These are phyloP conservation scores for Parastagonospora nodorum DNA, from an alignment of 2,329 filamentous ascomycete species.

Conservation along the genomic window DNA sequence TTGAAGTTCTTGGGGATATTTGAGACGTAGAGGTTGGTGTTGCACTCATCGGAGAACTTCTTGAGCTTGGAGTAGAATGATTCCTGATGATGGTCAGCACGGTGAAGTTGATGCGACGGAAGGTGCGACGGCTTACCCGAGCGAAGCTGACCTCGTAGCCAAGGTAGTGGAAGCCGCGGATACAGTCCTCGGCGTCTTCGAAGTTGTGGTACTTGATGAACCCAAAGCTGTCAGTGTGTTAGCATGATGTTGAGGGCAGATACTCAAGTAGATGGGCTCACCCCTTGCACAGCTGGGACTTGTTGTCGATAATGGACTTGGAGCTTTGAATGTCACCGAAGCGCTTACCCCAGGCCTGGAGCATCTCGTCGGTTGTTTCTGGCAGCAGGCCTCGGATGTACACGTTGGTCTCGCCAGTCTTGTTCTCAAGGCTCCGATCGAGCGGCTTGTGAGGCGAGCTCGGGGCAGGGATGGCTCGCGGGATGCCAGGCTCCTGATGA, in stretches of 20 bases:
- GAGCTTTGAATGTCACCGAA: conserved; percentile 96
- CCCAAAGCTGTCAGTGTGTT: conserved; percentile 70
- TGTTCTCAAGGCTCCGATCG: conserved; percentile 92
- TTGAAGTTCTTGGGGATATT: conserved; percentile 92
- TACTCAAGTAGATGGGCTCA: conserved; percentile 47
- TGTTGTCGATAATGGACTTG: conserved; percentile 97
- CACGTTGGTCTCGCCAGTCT: conserved; percentile 94
- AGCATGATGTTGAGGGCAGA: conserved; percentile 1
- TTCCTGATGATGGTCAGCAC: conserved; percentile 56
- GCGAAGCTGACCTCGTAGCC: conserved; percentile 98
- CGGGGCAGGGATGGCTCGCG: conserved; percentile 86
- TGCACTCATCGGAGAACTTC: conserved; percentile 85
- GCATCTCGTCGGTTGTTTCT: conserved; percentile 89
- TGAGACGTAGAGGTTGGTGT: conserved; percentile 97
- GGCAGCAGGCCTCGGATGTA: conserved; percentile 97
- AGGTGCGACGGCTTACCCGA: conserved; percentile 63
- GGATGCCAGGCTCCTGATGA: conserved; percentile 78
- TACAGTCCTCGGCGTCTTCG: conserved; percentile 90
- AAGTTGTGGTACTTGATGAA: conserved; percentile 94
- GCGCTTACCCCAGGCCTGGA: conserved; percentile 79
- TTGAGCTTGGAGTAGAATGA: conserved; percentile 98
- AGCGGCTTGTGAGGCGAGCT: conserved; percentile 86
- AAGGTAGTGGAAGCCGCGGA: conserved; percentile 90
- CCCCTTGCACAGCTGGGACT: conserved; percentile 95
- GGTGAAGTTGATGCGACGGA: not conserved